Percentiles rank a stretch among this genome's conserved stretches.
Conservation (phyloP, 176 grass and related monocot genomes). For the Carex scoparia region DNA sequence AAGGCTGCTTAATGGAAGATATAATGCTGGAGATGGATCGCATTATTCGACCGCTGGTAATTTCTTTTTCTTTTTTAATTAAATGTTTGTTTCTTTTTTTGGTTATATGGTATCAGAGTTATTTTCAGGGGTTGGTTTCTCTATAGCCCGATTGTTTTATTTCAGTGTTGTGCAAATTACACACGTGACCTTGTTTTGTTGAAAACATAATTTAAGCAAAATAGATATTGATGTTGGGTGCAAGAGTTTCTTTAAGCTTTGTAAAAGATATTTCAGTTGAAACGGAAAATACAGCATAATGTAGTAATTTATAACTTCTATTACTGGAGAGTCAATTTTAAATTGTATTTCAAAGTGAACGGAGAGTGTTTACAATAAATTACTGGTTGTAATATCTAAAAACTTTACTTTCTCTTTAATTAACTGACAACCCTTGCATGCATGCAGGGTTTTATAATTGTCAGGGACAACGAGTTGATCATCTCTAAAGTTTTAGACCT, state of each 20-base stretch:
- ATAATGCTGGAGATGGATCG: slow-evolving; percentile 96
- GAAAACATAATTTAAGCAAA: neutral
- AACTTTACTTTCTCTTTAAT: neutral
- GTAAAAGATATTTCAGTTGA: neutral
- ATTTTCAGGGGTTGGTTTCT: neutral
- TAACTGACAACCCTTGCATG: slow-evolving; percentile 19
- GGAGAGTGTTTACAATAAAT: neutral
- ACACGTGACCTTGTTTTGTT: neutral
- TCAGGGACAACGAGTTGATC: slow-evolving; percentile 60
- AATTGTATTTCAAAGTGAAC: neutral
- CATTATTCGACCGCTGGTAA: slow-evolving; percentile 69
- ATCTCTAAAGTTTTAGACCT: slow-evolving; percentile 71
- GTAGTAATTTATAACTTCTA: neutral
- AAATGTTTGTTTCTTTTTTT: slow-evolving; percentile 9
- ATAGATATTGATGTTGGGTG: neutral
- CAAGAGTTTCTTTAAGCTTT: neutral
- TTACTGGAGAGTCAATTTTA: neutral
- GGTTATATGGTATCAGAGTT: neutral
- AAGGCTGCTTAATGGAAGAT: slow-evolving; percentile 77
- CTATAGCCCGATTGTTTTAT: neutral
- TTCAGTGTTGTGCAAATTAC: neutral
- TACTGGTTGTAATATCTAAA: neutral
- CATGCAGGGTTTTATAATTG: slow-evolving; percentile 76
- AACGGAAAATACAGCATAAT: neutral
- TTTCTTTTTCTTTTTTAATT: slow-evolving; percentile 8